Conservation (phyloP, 2,329 filamentous ascomycete species). For the Trichoderma gracile region DNA sequence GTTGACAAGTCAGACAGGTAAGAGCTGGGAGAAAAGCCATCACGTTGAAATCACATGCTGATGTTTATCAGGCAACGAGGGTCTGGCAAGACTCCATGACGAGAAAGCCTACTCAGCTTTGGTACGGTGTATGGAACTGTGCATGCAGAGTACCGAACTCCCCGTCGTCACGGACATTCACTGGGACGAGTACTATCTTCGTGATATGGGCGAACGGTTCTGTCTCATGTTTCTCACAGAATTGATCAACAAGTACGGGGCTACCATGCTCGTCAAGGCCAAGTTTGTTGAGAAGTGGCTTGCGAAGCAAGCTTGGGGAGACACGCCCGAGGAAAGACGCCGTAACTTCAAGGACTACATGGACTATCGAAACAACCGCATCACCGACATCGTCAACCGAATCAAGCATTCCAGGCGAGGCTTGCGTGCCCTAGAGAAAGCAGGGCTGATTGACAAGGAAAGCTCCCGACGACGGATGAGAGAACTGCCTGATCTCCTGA, state of each 20-base stretch:
- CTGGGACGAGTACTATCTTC: conserved; percentile 64
- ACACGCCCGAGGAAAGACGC: conserved; percentile 52
- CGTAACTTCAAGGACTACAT: conserved; percentile 56
- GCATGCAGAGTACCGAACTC: conserved; percentile 51
- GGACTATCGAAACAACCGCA: conserved; percentile 51
- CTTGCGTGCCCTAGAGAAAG: conserved; percentile 52
- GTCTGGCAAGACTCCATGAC: conserved; percentile 51
- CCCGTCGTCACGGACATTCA: conserved; percentile 55
- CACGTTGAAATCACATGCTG: background rate
- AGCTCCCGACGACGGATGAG: conserved; percentile 34
- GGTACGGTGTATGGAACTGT: conserved; percentile 61
- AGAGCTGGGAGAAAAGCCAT: conserved; percentile 32
- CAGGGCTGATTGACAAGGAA: conserved; percentile 47
- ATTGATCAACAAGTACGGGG: conserved; percentile 60
- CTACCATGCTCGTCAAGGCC: conserved; percentile 59
- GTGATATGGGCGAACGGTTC: conserved; percentile 62
- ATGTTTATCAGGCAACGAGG: conserved; percentile 38
- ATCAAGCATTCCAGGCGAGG: conserved; percentile 54
- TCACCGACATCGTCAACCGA: conserved; percentile 53
- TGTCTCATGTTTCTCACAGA: conserved; percentile 59
- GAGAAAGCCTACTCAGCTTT: conserved; percentile 56
- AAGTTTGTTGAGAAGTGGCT: conserved; percentile 73
- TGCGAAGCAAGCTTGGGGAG: conserved; percentile 69
- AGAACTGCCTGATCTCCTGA: conserved; percentile 37
- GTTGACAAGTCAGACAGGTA: conserved; percentile 47